Conservation (phyloP, 345 rosid genomes). For the Melaleuca quinquenervia region DNA sequence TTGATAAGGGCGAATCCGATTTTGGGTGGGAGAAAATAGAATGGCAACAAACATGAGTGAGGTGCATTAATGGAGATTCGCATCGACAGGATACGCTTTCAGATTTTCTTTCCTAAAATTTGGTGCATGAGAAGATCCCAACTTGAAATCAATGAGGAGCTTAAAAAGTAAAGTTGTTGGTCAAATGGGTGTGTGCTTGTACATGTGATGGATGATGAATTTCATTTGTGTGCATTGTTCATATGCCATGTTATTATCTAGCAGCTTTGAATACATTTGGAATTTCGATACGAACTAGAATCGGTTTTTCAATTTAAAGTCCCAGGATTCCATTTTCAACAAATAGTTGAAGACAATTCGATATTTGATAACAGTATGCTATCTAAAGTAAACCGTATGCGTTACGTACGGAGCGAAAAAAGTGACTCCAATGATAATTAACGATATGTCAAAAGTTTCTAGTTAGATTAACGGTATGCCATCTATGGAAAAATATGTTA, state of each 20-base stretch:
- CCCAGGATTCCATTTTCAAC: not conserved
- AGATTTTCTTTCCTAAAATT: not conserved
- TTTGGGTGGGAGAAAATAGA: not conserved
- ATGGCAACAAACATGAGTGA: not conserved
- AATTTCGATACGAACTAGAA: not conserved
- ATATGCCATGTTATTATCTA: not conserved
- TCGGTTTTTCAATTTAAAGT: not conserved
- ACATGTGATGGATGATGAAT: not conserved
- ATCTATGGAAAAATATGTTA: not conserved
- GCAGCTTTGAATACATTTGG: not conserved
- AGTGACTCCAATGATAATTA: not conserved
- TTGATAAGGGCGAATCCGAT: not conserved
- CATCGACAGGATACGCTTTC: not conserved
- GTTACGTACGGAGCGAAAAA: not conserved
- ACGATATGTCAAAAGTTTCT: not conserved
- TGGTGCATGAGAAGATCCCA: not conserved
- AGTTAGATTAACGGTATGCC: not conserved
- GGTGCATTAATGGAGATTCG: not conserved
- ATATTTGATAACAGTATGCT: not conserved
- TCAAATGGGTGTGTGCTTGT: not conserved
- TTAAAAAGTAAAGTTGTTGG: not conserved
- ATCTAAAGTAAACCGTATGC: not conserved
- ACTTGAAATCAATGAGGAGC: not conserved
- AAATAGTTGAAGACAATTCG: not conserved
- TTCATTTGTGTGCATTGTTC: not conserved